Percentiles rank a stretch among this genome's conserved stretches.
These are phyloP conservation scores for Vanrija pseudolonga DNA, from an alignment of 1,284 basidiomycete species.

Conservation along the genomic window DNA sequence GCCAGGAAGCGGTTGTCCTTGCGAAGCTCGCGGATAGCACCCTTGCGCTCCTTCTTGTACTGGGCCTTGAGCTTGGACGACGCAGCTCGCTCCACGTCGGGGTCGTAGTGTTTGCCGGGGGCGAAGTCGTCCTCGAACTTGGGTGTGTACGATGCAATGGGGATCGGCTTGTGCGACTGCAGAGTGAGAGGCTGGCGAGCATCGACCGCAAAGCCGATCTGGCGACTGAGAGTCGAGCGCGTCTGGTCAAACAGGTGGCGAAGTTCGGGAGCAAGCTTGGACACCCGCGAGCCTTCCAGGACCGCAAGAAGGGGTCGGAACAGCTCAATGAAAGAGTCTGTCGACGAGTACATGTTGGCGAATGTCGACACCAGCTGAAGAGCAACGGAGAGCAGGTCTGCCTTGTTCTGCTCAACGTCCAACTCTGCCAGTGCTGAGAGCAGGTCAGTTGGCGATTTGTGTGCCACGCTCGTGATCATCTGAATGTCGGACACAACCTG, in stretches of 20 bases:
- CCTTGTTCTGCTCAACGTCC: conserved; percentile 54
- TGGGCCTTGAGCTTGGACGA: conserved; percentile 79
- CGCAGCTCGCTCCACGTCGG: conserved; percentile 87
- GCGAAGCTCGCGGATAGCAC: conserved; percentile 91
- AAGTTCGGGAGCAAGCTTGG: conserved; percentile 55
- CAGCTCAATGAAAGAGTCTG: conserved; percentile 79
- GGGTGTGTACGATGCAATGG: conserved; percentile 87
- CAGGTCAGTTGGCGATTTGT: conserved; percentile 30
- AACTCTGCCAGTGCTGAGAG: conserved; percentile 26
- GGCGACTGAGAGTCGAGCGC: conserved; percentile 55
- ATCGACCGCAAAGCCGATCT: conserved; percentile 69
- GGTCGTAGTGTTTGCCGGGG: conserved; percentile 69
- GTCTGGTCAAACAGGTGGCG: conserved; percentile 54
- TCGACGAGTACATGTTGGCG: conserved; percentile 68
- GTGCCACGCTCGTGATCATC: conserved; percentile 14
- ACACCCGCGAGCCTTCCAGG: conserved; percentile 57
- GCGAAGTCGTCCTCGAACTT: conserved; percentile 86
- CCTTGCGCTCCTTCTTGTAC: conserved; percentile 95
- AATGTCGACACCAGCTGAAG: conserved; percentile 64
- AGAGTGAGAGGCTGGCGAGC: conserved; percentile 74
- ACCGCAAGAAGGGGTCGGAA: conserved; percentile 65
- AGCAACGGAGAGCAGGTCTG: conserved; percentile 55
- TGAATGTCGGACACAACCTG: conserved; percentile 16
- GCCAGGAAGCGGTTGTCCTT: conserved; percentile 95
- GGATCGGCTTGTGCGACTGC: conserved; percentile 94